These are phyloP conservation scores for Pisolithus albus DNA, from an alignment of 768 basidiomycete species.

Conservation along the genomic window DNA sequence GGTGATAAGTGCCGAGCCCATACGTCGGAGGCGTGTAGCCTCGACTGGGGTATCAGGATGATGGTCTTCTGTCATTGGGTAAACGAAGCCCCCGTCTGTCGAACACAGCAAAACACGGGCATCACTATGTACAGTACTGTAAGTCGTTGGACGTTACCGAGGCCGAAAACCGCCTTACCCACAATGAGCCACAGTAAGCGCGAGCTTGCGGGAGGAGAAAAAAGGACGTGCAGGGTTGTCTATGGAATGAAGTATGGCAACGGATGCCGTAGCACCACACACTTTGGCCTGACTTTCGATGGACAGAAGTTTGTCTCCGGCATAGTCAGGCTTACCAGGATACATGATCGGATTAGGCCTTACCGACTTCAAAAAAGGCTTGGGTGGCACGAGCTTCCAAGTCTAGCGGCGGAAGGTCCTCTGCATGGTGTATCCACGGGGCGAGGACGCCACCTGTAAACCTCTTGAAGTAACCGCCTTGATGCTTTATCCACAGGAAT, in stretches of 20 bases:
- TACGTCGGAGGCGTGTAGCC: slow-evolving; percentile 73
- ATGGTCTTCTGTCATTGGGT: slow-evolving; percentile 89
- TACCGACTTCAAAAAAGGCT: slow-evolving; percentile 77
- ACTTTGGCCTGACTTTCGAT: slow-evolving; percentile 60
- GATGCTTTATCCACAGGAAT: slow-evolving; percentile 66
- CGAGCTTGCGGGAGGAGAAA: slow-evolving; percentile 68
- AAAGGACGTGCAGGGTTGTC: slow-evolving; percentile 77
- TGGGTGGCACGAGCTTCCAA: slow-evolving; percentile 81
- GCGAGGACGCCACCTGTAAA: slow-evolving; percentile 74
- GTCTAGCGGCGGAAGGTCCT: slow-evolving; percentile 42
- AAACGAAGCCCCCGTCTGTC: slow-evolving; percentile 62
- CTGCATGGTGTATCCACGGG: slow-evolving; percentile 48
- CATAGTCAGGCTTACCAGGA: slow-evolving; percentile 4
- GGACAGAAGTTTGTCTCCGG: slow-evolving; percentile 67
- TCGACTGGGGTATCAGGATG: slow-evolving; percentile 92
- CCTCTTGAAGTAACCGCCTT: slow-evolving; percentile 88
- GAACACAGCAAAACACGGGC: slow-evolving; percentile 82
- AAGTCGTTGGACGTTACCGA: slow-evolving; percentile 1
- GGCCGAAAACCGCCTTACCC: slow-evolving; percentile 49
- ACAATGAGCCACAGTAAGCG: slow-evolving; percentile 86
- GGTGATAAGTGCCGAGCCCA: slow-evolving; percentile 82
- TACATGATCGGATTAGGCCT: slow-evolving; percentile 1
- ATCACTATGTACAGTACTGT: slow-evolving; percentile 51
- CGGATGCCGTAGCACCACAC: slow-evolving; percentile 88
- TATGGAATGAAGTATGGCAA: slow-evolving; percentile 85